Conservation (phyloP, 2,329 filamentous ascomycete species). For the Penicillium sp. region DNA sequence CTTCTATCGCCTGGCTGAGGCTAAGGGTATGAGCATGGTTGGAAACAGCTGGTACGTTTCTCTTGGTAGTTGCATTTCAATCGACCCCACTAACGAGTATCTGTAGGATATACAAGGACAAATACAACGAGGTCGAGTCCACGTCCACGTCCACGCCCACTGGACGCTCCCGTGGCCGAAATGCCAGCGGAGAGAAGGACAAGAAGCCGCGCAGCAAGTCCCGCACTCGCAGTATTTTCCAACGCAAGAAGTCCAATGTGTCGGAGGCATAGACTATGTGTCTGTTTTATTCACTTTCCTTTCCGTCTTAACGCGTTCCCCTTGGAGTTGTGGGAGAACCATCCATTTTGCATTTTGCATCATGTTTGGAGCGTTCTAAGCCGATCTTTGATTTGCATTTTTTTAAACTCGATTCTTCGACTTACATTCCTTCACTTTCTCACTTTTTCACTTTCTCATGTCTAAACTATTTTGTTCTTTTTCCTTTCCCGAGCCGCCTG, state of each 20-base stretch:
- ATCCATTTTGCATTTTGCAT: constrained; percentile 22
- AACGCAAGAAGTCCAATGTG: constrained; percentile 52
- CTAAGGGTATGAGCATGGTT: constrained; percentile 94
- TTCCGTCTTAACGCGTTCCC: not conserved
- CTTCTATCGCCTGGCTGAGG: constrained; percentile 86
- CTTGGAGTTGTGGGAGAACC: not conserved
- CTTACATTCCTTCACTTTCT: constrained; percentile 13
- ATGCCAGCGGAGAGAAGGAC: constrained; percentile 54
- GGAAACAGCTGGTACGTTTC: constrained; percentile 89
- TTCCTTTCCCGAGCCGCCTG: constrained; percentile 20
- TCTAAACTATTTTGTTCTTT: constrained; percentile 16
- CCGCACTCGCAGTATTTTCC: constrained; percentile 70
- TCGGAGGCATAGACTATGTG: constrained; percentile 27
- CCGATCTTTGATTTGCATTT: constrained; percentile 14
- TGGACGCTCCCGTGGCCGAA: constrained; percentile 34
- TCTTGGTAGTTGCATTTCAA: not conserved
- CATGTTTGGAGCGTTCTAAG: constrained; percentile 18
- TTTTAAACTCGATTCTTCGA: constrained; percentile 1
- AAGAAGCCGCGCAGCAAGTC: constrained; percentile 75
- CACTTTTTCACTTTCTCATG: constrained; percentile 13
- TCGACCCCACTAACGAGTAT: not conserved
- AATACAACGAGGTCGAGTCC: constrained; percentile 70
- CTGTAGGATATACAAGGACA: constrained; percentile 88
- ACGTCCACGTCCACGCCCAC: not conserved
- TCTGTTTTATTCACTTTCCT: not conserved